Conservation (phyloP, 768 basidiomycete species). For the Naematelia encephala region DNA sequence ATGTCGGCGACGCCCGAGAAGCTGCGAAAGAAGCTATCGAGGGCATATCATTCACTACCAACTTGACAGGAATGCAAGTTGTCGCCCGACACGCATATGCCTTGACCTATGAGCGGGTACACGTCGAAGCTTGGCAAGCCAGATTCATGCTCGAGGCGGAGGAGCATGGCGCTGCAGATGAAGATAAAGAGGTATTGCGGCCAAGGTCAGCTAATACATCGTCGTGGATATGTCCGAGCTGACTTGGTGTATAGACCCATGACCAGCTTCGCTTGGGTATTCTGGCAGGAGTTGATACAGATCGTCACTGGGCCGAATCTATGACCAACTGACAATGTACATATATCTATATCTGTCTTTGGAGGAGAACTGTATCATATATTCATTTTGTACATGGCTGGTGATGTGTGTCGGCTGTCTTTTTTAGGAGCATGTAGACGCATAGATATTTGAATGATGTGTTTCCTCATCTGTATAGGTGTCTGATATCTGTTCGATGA, state of each 20-base stretch:
- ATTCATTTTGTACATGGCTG: too few relatives aligned
- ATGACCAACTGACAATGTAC: neutral
- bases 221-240: constrained; percentile 1
- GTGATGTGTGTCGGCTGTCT: too few relatives aligned
- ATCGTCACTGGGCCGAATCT: constrained; percentile 9
- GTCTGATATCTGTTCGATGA: too few relatives aligned
- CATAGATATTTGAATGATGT: too few relatives aligned
- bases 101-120: constrained; percentile 38
- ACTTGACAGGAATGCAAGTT: constrained; percentile 24
- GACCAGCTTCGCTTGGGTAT: constrained; percentile 46
- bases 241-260: constrained; percentile 27
- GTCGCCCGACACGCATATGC: constrained; percentile 48
- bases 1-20: constrained; percentile 25
- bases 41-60: constrained; percentile 19
- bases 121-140: constrained; percentile 31
- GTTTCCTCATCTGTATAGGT: too few relatives aligned
- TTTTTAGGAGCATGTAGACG: too few relatives aligned
- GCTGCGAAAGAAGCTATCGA: constrained; percentile 23
- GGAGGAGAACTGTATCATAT: too few relatives aligned
- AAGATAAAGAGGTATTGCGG: constrained; percentile 19
- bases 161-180: constrained; percentile 24
- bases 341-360: too few relatives aligned
- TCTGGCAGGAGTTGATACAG: constrained; percentile 39
- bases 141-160: constrained; percentile 6
- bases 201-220: constrained; percentile 24